phyloP scores from a whole-genome alignment of 257 asterid species.

The Rauvolfia tetraphylla region DNA sequence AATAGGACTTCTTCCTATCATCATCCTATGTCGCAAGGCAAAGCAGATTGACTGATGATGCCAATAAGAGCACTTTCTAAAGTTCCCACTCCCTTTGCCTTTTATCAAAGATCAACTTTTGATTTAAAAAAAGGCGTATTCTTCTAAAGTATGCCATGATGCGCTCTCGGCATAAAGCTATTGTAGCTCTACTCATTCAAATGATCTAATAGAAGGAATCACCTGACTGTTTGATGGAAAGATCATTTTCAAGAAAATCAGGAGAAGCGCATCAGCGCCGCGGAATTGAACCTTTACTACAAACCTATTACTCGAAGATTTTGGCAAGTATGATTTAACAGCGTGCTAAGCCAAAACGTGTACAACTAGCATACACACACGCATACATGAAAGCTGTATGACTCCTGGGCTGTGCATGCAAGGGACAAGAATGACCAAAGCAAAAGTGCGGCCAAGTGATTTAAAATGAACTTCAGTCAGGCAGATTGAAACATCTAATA shows the following conservation, averaged over 20 bases:
- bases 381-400: background rate
- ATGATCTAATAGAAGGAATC: background rate
- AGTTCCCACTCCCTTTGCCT: conserved; percentile 9
- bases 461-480: background rate
- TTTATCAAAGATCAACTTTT: background rate
- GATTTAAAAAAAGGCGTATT: background rate
- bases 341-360: conserved; percentile 7
- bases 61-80: conserved; percentile 7
- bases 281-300: no score
- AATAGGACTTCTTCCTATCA: conserved; percentile 3
- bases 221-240: background rate
- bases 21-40: background rate
- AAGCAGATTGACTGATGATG: conserved; percentile 14
- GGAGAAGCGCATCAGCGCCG: background rate
- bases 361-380: conserved; percentile 22
- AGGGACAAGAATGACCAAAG: background rate
- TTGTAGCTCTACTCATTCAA: background rate
- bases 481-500: conserved; percentile 10
- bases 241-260: background rate
- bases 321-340: background rate
- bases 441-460: background rate
- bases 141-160: background rate
- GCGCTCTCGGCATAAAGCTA: background rate
- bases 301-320: no score
- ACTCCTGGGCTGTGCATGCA: background rate